These are phyloP conservation scores for Aquanectria penicillioides DNA, from an alignment of 2,329 filamentous ascomycete genomes.

Conservation along the genomic window DNA sequence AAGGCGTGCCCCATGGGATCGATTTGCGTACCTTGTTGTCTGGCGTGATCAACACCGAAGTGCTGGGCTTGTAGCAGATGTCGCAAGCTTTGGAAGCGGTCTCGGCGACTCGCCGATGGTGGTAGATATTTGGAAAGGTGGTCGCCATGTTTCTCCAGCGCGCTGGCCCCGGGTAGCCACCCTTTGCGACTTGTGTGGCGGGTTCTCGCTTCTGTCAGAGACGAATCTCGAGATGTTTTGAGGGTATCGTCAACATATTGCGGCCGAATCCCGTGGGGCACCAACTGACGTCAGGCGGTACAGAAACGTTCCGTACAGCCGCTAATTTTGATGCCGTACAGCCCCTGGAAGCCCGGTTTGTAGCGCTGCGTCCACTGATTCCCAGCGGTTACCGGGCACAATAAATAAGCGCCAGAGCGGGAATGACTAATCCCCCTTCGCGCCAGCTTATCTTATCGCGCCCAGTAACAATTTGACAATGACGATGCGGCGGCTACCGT, in stretches of 20 bases:
- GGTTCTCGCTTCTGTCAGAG: not conserved
- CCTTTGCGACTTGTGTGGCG: not conserved
- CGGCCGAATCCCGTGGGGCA: conserved; percentile 17
- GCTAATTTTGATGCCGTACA: conserved; percentile 2
- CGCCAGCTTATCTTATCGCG: conserved; percentile 40
- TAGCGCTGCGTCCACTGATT: conserved; percentile 28
- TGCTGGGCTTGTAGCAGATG: conserved; percentile 89
- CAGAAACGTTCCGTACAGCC: not conserved
- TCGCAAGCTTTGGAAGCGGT: conserved; percentile 85
- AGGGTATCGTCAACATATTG: conserved; percentile 6
- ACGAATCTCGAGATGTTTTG: conserved; percentile 7
- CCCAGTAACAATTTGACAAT: conserved; percentile 30
- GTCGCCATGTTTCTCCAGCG: conserved; percentile 50
- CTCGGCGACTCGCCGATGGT: conserved; percentile 87
- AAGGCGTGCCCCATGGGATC: not conserved
- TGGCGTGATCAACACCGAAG: conserved; percentile 86
- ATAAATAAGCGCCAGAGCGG: conserved; percentile 1
- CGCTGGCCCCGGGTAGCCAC: not conserved
- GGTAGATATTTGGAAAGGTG: conserved; percentile 79
- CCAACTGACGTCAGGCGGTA: conserved; percentile 21
- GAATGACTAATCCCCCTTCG: conserved; percentile 37
- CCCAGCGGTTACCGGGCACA: conserved; percentile 1
- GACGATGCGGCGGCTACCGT: conserved; percentile 30
- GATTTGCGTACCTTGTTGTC: conserved; percentile 78
- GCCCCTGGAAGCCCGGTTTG: conserved; percentile 9